Evolutionary conservation across 805 yeast genomes (phyloP), one percentile per base, ranked within the genome.

Genomic region (Wickerhamiella musiphila): DNA sequence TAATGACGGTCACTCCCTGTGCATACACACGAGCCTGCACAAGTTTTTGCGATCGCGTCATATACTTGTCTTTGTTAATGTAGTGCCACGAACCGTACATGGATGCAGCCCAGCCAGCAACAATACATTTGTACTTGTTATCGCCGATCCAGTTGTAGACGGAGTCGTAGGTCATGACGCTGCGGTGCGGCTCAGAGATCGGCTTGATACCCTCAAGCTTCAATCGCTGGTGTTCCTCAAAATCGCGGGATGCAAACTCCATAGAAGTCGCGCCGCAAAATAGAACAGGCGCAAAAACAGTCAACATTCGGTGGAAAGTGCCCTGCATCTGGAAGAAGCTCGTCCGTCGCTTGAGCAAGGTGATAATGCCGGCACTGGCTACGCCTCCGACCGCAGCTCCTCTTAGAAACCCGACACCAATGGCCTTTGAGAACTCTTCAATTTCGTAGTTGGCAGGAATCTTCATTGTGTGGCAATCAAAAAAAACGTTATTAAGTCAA

Each of bases 1-100:
- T 58, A 9, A 66, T 66, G 31, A 82, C 84, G 1, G 93, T 78
- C 34, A 77, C 56, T 42, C 77, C 81, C 56, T 82, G 93, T 6
- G 93, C 93, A 51, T 79, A 81, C 73, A 81, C 81, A 69, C 93
- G 75, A 20, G 92, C 93, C 53, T 77, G 84, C 18, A 78, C 90
- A 31, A 78, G 69, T 54, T 79, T 81, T 59, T 81, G 93, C 3
- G 86, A 56, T 41, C 63, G 65, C 31, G 81, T 68, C 75, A 81
- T 66, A 52, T 71, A 60, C 40, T 70, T 72, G 52, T 81, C 93
- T 42, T 66, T 68, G 59, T 78, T 73, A 30, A 78, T 82, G 28
- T 61, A 47, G 29, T 56, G 68, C 82, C 90, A 81, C 4, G 93
- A 75, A 2, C 83, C 93, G 43, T 65, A 78, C 60, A 79, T 54